phyloP scores from a whole-genome alignment of 2,329 filamentous ascomycete genomes.

The Fusarium sp. region DNA sequence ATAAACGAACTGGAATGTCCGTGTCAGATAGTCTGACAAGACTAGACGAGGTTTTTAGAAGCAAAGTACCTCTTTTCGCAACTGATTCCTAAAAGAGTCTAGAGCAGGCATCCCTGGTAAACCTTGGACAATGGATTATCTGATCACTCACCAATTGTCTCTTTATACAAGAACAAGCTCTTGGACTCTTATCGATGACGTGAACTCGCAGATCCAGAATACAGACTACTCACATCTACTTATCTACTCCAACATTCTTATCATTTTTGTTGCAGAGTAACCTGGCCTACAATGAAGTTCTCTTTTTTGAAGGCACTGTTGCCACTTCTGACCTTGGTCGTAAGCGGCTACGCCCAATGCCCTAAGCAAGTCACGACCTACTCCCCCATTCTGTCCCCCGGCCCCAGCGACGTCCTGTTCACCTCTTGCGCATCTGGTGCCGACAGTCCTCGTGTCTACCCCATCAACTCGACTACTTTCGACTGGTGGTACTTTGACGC shows the following conservation, averaged over 20 bases:
- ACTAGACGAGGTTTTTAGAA: background rate
- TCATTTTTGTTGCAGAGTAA: background rate
- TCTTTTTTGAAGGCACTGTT: background rate
- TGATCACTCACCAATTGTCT: background rate
- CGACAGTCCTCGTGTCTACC: background rate
- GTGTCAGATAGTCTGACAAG: background rate
- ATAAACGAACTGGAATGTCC: background rate
- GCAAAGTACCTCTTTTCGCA: background rate
- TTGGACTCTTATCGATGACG: background rate
- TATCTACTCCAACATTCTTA: background rate
- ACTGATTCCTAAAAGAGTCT: background rate
- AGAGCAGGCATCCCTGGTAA: background rate
- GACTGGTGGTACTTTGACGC: background rate
- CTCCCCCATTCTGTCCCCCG: background rate
- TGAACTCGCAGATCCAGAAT: background rate
- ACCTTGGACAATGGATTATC: fast-evolving
- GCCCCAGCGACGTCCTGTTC: background rate
- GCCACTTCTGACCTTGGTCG: background rate
- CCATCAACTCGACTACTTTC: background rate
- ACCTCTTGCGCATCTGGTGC: background rate
- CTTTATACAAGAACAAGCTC: background rate
- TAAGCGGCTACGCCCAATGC: background rate
- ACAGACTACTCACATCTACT: background rate
- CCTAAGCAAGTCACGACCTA: background rate
- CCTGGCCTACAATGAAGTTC: background rate